Percentiles rank a stretch among this genome's conserved stretches.
These are phyloP conservation scores for Geranium rotundifolium DNA, from an alignment of 345 rosid genomes.

Conservation along the genomic window DNA sequence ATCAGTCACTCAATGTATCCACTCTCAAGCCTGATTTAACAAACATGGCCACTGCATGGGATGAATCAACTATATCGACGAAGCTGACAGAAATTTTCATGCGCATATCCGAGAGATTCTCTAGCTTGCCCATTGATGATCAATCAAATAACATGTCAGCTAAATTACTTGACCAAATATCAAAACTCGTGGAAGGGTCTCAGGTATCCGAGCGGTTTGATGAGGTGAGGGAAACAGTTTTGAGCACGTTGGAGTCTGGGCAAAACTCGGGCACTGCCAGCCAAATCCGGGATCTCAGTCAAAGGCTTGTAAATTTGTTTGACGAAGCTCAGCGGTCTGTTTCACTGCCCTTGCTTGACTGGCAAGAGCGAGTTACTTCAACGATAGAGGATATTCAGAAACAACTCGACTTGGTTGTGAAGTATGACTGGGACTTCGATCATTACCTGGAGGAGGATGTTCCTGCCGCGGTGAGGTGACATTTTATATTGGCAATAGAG, in stretches of 20 bases:
- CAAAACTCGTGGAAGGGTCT: constrained; percentile 64
- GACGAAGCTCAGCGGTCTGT: constrained; percentile 80
- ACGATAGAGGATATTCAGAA: constrained; percentile 86
- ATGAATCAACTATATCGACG: constrained; percentile 51
- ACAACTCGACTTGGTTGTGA: constrained; percentile 75
- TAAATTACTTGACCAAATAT: constrained; percentile 65
- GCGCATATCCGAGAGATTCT: constrained; percentile 74
- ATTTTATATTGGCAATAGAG: constrained; percentile 23
- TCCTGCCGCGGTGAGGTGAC: constrained; percentile 97
- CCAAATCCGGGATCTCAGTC: constrained; percentile 65
- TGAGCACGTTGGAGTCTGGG: constrained; percentile 60
- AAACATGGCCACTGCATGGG: constrained; percentile 46
- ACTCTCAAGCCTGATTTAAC: constrained; percentile 28
- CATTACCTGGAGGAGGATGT: constrained; percentile 89
- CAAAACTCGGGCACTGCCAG: constrained; percentile 60
- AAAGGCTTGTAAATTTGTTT: constrained; percentile 54
- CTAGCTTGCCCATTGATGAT: constrained; percentile 83
- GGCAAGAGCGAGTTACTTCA: constrained; percentile 71
- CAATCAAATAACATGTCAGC: constrained; percentile 66
- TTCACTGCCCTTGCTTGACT: constrained; percentile 70
- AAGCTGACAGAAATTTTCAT: constrained; percentile 64
- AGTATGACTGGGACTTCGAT: constrained; percentile 97
- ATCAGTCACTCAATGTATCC: constrained; percentile 24
- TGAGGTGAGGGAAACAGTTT: constrained; percentile 62
- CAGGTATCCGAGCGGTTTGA: constrained; percentile 54